Base-by-base conservation (phyloP, 2,329 filamentous ascomycete genomes). In the Incumbomyces delicatus region DNA sequence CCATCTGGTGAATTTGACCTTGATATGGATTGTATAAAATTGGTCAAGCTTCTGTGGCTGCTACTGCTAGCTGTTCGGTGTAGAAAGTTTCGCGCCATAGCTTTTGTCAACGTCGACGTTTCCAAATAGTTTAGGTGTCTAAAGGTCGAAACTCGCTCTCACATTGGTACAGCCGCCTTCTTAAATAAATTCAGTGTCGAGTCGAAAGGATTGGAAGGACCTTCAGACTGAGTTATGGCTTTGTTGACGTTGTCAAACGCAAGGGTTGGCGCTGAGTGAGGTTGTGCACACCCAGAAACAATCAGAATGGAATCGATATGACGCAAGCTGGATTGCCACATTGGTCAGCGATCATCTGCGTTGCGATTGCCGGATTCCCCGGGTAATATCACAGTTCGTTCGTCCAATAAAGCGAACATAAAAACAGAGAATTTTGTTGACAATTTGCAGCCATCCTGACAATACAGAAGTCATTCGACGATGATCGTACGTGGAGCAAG, bases 1-100 rank as follows among this genome's bases (percentile, higher is more conserved):
- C 50, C 49, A 39, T 56, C 52, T 30, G 53, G 53, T 34, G 53
- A 56, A 27, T 18, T 14, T 2, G 42, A 18, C 14, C 42, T 33
- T 17, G 42, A 45, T n/a, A 20, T 45, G 4, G 33, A 14, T 16
- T 7, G 4, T 18, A 45, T 37, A 20, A 45, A 45, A 11, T 6
- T 13, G 30, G 33, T 34, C n/a, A 45, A 17, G 17, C 17, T 38
- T 27, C 42, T 27, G 20, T 45, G 42, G n/a, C 42, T 38, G 14
- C 14, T 16, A 29, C 42, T 45, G 42, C 42, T 45, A 5, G 42
- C 31, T 14, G 33, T n/a, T 30, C 42, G 20, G 16, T 45, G 42
- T 8, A 45, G 33, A 22, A 37, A 37, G 33, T 13, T 36, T n/a
- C 11, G 41, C 42, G 42, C 42, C 11, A 29, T 16, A n/a, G 29